These are phyloP conservation scores for Penicillium brasilianum DNA, from an alignment of 2,329 filamentous ascomycete genomes.

Conservation along the genomic window DNA sequence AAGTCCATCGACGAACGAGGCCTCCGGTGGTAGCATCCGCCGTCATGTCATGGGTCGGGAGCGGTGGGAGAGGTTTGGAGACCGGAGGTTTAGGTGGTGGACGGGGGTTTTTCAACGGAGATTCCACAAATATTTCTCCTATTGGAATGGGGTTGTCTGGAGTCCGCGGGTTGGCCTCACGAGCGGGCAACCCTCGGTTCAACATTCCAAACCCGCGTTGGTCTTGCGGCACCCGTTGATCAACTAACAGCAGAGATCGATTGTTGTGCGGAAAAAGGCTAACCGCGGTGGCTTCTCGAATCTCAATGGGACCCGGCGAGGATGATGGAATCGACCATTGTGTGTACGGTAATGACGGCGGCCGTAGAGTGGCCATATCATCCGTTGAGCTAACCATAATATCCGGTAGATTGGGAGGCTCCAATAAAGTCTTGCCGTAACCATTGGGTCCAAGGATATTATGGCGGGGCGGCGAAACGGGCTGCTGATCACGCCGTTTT, in stretches of 20 bases:
- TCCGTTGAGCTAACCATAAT: conserved; percentile 42
- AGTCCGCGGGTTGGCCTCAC: conserved; percentile 30
- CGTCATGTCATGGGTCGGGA: conserved; percentile 48
- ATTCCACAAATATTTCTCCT: conserved; percentile 50
- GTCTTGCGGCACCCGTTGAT: conserved; percentile 50
- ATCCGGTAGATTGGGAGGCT: conserved; percentile 43
- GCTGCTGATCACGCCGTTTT: conserved; percentile 26
- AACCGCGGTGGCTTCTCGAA: conserved; percentile 66
- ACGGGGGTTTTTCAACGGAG: conserved; percentile 64
- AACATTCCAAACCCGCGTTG: conserved; percentile 38
- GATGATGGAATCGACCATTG: conserved; percentile 53
- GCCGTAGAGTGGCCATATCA: conserved; percentile 49
- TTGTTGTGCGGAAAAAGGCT: conserved; percentile 68
- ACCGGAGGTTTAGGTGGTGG: conserved; percentile 62
- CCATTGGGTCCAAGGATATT: conserved; percentile 25
- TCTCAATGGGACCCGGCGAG: conserved; percentile 60
- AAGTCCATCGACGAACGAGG: conserved; percentile 40
- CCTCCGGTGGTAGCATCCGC: conserved; percentile 22
- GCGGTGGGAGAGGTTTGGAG: conserved; percentile 61
- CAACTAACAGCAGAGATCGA: conserved; percentile 66
- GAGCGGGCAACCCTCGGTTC: conserved; percentile 24
- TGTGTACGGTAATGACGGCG: conserved; percentile 56
- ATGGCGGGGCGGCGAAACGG: conserved; percentile 30
- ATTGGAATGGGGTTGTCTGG: conserved; percentile 31
- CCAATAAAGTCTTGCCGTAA: conserved; percentile 25